phyloP scores from a whole-genome alignment of 176 grass and related monocot genomes.

The Typha latifolia region DNA sequence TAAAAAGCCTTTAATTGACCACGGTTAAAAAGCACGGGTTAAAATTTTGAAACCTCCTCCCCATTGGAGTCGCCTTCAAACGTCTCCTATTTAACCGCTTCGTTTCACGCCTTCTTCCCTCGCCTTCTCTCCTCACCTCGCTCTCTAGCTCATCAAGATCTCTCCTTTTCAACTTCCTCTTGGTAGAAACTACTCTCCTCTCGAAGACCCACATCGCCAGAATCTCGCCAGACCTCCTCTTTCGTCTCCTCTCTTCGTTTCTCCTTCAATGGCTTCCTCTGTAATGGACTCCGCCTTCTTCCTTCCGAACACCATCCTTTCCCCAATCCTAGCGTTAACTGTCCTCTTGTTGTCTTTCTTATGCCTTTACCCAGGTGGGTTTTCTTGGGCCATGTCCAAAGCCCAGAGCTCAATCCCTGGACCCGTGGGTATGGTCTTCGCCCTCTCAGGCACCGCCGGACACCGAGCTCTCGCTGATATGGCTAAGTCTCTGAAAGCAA shows the following conservation, averaged over 20 bases:
- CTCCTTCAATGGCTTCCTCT: too few relatives aligned
- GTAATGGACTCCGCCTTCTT: slow-evolving; percentile 9
- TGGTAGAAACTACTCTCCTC: too few relatives aligned
- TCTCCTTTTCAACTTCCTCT: not conserved
- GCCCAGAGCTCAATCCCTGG: slow-evolving; percentile 22
- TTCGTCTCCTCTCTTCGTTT: slow-evolving; percentile 25
- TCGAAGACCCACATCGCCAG: too few relatives aligned
- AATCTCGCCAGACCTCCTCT: not conserved
- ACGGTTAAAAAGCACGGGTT: not conserved
- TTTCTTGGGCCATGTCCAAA: slow-evolving; percentile 38
- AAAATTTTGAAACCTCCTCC: not conserved
- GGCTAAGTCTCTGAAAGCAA: slow-evolving; percentile 18
- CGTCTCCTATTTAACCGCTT: not conserved
- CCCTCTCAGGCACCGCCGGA: slow-evolving; percentile 26
- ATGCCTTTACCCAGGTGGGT: slow-evolving; percentile 31
- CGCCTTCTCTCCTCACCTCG: not conserved
- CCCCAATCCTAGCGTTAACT: slow-evolving; percentile 26
- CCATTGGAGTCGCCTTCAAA: not conserved
- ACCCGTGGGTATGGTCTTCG: slow-evolving; percentile 17
- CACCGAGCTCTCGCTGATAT: slow-evolving; percentile 41
- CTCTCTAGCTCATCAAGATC: not conserved
- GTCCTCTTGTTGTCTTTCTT: slow-evolving; percentile 16
- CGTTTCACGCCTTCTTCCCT: not conserved
- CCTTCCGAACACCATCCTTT: slow-evolving; percentile 25
- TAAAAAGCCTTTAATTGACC: not conserved